phyloP scores from a whole-genome alignment of 2,329 filamentous ascomycete species.

The Verticillium klebahnii region DNA sequence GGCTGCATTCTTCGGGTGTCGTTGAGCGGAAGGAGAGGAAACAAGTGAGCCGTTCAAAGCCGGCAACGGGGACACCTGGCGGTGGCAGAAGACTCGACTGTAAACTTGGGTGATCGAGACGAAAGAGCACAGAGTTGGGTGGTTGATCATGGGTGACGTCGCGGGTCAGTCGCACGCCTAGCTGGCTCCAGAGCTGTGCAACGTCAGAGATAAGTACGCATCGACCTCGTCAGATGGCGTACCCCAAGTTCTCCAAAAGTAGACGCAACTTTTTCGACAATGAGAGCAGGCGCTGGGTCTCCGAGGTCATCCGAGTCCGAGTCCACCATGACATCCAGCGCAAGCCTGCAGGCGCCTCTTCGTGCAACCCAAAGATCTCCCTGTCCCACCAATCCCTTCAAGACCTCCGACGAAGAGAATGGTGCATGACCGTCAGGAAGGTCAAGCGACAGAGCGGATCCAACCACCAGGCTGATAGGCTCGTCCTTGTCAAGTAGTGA shows the following conservation, averaged over 20 bases:
- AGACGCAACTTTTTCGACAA: background rate
- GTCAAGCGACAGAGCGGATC: background rate
- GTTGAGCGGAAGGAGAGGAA: slow-evolving; percentile 4
- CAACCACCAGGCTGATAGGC: background rate
- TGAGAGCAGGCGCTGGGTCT: background rate
- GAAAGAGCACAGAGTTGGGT: slow-evolving; percentile 19
- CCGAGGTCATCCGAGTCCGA: background rate
- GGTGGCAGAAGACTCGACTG: slow-evolving; percentile 25
- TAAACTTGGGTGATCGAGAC: slow-evolving; percentile 30
- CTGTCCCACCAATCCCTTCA: background rate
- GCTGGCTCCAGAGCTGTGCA: slow-evolving; percentile 7
- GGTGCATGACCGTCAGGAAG: background rate
- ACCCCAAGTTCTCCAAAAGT: background rate
- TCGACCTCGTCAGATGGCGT: background rate
- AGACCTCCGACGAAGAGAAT: background rate
- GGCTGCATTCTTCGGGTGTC: background rate
- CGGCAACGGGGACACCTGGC: slow-evolving; percentile 15
- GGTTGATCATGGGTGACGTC: background rate
- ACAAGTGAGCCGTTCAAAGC: slow-evolving; percentile 16
- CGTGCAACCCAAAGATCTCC: slow-evolving; percentile 4
- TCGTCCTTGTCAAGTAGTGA: background rate
- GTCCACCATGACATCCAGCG: background rate
- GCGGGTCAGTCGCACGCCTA: slow-evolving; percentile 3
- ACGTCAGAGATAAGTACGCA: background rate
- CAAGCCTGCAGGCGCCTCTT: background rate